Conservation (phyloP, 2,329 filamentous ascomycete genomes). For the Sarocladiaceae sp. region DNA sequence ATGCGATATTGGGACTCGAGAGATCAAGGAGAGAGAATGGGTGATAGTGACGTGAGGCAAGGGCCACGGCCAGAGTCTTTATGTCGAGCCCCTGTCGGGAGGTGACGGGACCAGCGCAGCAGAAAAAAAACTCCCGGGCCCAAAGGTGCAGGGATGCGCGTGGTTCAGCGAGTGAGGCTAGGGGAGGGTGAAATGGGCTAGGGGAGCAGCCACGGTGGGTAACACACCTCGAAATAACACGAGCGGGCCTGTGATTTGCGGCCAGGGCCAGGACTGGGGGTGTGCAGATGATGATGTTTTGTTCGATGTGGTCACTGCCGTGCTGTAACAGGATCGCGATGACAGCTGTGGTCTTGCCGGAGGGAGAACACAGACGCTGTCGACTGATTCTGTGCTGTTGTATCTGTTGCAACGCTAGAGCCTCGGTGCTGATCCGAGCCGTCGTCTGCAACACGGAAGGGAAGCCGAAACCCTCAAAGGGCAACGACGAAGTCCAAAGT, state of each 20-base stretch:
- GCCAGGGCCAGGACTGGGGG: conserved; percentile 5
- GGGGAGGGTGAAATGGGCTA: conserved; percentile 9
- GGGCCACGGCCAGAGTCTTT: conserved; percentile 7
- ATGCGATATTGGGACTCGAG: background rate
- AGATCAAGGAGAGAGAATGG: background rate
- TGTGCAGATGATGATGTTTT: conserved; percentile 1
- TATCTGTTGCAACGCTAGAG: too few relatives aligned
- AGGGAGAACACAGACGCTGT: too few relatives aligned
- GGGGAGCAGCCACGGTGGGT: conserved; percentile 7
- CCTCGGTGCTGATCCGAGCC: too few relatives aligned
- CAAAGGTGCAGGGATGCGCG: conserved; percentile 6
- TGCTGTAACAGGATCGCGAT: too few relatives aligned
- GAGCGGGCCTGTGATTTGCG: conserved; percentile 9
- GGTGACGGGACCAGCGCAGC: conserved; percentile 7
- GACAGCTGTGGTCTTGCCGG: too few relatives aligned
- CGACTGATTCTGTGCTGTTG: too few relatives aligned
- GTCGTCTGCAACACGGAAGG: too few relatives aligned
- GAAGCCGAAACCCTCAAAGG: too few relatives aligned
- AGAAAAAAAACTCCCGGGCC: conserved; percentile 5
- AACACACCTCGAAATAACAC: conserved; percentile 10
- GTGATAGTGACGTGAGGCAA: conserved; percentile 6
- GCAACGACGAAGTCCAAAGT: too few relatives aligned
- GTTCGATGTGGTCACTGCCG: background rate
- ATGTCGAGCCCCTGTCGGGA: conserved; percentile 8
- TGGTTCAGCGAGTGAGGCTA: conserved; percentile 4